These are phyloP conservation scores for Hyphodiscus sp. DNA, from an alignment of 2,329 filamentous ascomycete species.

Conservation along the genomic window DNA sequence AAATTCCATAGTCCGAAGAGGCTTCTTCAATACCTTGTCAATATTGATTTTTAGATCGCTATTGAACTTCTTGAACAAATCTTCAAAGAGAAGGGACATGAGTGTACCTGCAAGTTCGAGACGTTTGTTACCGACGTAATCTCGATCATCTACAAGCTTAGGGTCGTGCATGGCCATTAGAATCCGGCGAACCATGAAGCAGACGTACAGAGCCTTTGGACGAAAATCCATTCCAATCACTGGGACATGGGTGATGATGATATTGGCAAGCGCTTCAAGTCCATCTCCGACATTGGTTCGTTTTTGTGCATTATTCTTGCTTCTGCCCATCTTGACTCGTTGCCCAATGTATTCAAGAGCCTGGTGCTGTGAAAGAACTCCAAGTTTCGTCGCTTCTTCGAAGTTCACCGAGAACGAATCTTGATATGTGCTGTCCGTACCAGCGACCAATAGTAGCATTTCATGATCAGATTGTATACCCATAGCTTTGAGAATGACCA, in stretches of 20 bases:
- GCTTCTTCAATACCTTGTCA: conserved; percentile 92
- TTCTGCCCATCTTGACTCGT: conserved; percentile 77
- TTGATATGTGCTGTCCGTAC: conserved; percentile 81
- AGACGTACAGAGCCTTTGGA: conserved; percentile 94
- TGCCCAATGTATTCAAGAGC: conserved; percentile 87
- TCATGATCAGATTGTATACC: conserved; percentile 92
- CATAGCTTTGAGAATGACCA: conserved; percentile 86
- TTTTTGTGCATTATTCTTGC: conserved; percentile 48
- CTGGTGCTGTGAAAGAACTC: conserved; percentile 89
- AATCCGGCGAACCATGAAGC: conserved; percentile 94
- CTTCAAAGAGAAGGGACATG: conserved; percentile 88
- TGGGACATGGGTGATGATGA: conserved; percentile 91
- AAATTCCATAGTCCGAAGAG: conserved; percentile 79
- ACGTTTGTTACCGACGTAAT: conserved; percentile 97
- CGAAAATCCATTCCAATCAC: conserved; percentile 90
- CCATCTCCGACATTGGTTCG: conserved; percentile 87
- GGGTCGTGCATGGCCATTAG: conserved; percentile 89
- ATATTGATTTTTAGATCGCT: conserved; percentile 85
- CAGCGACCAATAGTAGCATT: conserved; percentile 85
- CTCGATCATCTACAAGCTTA: conserved; percentile 86
- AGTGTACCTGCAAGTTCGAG: conserved; percentile 92
- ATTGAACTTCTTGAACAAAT: conserved; percentile 94
- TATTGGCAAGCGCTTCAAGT: conserved; percentile 83
- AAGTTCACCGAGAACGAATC: conserved; percentile 95
- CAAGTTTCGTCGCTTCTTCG: conserved; percentile 78